These are phyloP conservation scores for Suhomyces maxii DNA, from an alignment of 1,139 yeast genomes.

Conservation along the genomic window DNA sequence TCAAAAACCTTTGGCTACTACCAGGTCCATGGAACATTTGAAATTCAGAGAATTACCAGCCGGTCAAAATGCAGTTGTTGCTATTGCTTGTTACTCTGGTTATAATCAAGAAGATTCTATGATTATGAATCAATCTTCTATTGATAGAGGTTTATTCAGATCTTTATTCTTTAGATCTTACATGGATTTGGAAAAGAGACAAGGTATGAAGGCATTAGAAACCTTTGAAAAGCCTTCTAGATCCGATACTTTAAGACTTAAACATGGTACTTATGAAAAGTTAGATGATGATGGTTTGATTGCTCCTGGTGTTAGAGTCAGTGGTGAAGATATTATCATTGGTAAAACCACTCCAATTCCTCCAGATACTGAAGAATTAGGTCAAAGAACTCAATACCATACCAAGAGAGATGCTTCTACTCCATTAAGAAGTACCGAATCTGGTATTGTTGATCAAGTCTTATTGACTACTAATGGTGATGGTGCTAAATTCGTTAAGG, in stretches of 20 bases:
- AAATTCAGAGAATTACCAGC: slow-evolving; percentile 98
- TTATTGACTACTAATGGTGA: slow-evolving; percentile 95
- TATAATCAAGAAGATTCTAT: slow-evolving; percentile 99
- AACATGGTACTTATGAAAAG: slow-evolving; percentile 97
- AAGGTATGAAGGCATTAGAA: slow-evolving; percentile 96
- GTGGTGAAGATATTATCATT: slow-evolving; percentile 97
- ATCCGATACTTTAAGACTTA: slow-evolving; percentile 88
- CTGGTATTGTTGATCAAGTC: slow-evolving; percentile 98
- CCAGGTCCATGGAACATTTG: slow-evolving; percentile 97
- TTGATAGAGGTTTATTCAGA: slow-evolving; percentile 94
- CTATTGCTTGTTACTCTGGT: slow-evolving; percentile 97
- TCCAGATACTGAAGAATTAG: slow-evolving; percentile 96
- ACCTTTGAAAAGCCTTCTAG: slow-evolving; percentile 95
- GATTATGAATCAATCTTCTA: slow-evolving; percentile 98
- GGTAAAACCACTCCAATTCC: slow-evolving; percentile 99
- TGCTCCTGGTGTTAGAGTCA: slow-evolving; percentile 97
- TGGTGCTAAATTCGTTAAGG: slow-evolving; percentile 95
- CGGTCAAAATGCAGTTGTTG: slow-evolving; percentile 98
- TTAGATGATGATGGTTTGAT: slow-evolving; percentile 97
- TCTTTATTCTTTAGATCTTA: slow-evolving; percentile 94
- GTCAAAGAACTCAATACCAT: slow-evolving; percentile 97
- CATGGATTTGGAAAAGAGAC: slow-evolving; percentile 98
- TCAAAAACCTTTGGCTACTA: slow-evolving; percentile 98
- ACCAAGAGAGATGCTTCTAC: slow-evolving; percentile 99
- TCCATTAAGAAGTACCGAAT: slow-evolving; percentile 93